Percentiles rank a stretch among this genome's conserved stretches.
Evolutionary conservation across 441 rosid genomes (phyloP).

Genomic region (Adansonia madagascariensis): DNA sequence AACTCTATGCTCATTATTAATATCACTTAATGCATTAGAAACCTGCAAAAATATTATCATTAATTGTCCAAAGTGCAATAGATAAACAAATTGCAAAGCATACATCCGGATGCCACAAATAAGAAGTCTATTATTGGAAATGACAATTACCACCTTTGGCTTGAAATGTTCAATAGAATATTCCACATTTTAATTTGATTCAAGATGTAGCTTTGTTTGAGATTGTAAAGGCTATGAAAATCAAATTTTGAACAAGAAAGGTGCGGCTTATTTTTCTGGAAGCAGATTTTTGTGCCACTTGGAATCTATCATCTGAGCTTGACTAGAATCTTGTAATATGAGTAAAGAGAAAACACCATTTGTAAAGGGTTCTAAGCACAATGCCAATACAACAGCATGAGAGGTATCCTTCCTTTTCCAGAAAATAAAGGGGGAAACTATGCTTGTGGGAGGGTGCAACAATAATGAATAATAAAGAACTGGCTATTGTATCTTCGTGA

Average conservation of each 20-base stretch:
- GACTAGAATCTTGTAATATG: slow-evolving; percentile 10
- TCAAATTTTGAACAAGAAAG: slow-evolving; percentile 15
- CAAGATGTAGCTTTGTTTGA: slow-evolving; percentile 2
- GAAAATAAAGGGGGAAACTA: neutral
- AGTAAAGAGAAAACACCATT: neutral
- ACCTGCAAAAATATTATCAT: slow-evolving; percentile 53
- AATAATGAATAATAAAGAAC: neutral
- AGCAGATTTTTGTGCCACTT: neutral
- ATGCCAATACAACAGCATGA: slow-evolving; percentile 12
- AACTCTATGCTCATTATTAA: slow-evolving; percentile 48
- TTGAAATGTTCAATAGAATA: neutral
- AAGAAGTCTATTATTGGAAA: neutral
- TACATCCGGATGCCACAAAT: neutral
- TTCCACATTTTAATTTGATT: slow-evolving; percentile 19
- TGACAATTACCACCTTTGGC: slow-evolving; percentile 9
- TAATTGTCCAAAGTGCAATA: neutral
- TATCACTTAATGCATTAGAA: slow-evolving; percentile 49
- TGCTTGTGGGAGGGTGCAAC: neutral
- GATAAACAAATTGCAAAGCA: slow-evolving; percentile 10
- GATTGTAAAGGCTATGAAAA: neutral
- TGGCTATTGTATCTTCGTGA: neutral
- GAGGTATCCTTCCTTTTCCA: neutral
- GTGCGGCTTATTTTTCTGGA: neutral
- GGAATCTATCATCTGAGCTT: slow-evolving; percentile 6
- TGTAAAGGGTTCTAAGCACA: slow-evolving; percentile 7